Evolutionary conservation across 176 grass and related monocot species (phyloP), one percentile per base, ranked within the genome.

Genomic region (Cenchrus americanus): DNA sequence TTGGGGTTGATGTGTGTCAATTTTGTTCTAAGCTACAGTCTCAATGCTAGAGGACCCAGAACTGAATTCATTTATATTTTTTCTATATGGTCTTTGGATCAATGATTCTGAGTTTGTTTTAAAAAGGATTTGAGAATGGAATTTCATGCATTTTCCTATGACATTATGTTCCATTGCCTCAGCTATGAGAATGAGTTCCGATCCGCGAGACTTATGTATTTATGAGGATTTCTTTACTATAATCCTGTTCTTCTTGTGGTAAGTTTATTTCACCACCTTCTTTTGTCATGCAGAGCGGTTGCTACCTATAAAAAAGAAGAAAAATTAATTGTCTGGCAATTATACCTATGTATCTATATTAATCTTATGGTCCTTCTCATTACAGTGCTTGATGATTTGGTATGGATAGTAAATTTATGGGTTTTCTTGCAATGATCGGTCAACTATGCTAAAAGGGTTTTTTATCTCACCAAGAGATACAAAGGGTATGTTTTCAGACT

Each of bases 181-280:
- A 19, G 96, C 96, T 61, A 92, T 89, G 91, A 92, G 91, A 69
- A 99, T 99, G 96, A 99, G 90, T 88, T 90, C 72, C 73, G 91
- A 99, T 79, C 88, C 94, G 51, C 88, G 86, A 40, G 91, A 96
- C 82, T 75, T 99, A 34, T 99, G 96, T 90, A 80, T 99, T 14
- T 99, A 99, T 1, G 96, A 96, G 91, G 80, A 89, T 49, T 99
- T 99, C 84, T 89, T 99, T 99, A 99, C 85, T 99, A 94, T 66
- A 99, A 99, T 80, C 89, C 96, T 80, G 89, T 96, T 46, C 89
- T 99, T 89, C 91, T 99, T 62, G 91, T 94, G 87, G 96, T 99
- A 75, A 79, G 88, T 91, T 51, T 77, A 24, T 63, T 58, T 78
- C 21, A 24, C 55, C 80, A 24, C 18, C 59, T 10, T 43, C 9